Evolutionary conservation across 1,284 basidiomycete species (phyloP), one percentile per base, ranked within the genome.

Genomic region (Marasmius sp.): DNA sequence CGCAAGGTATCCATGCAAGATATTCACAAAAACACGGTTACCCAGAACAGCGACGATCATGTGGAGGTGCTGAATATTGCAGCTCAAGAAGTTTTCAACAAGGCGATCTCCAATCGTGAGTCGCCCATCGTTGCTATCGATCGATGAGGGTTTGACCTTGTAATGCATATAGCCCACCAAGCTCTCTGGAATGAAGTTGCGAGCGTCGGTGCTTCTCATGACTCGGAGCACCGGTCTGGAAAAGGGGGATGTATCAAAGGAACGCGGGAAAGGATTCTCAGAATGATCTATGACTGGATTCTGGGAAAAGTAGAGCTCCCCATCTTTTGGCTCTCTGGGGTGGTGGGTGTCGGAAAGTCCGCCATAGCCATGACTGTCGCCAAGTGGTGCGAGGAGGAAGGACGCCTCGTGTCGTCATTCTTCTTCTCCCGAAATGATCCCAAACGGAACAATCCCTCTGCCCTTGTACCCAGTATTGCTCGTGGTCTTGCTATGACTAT

Each of bases 291-390:
- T 3, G 7, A 47, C 12, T 69, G 68, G 67, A 45, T 63, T 7
- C 14, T 38, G 10, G 14, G 34, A 11, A 39, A 39, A 27, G 43
- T 41, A 2, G 33, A 52, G n/a, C 53, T 57, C 20, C 50, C 56
- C 0, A n/a, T 67, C 39, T 62, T 61, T 20, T 68, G 62, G 65
- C 55, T 69, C 12, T 54, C 60, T 43, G 67, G 68, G 7, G 41
- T 50, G 3, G 65, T 64, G 9, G 68, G 68, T 4, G 34, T 34
- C 10, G 68, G 67, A 6, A 69, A 69, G 50, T 66, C 67, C 0
- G 54, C 68, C 6, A 64, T 69, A 7, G 67, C 68, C 0, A 65
- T 61, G 18, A 67, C 64, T 1, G 45, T 69, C 16, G 64, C 65
- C 12, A 38, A 66, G n/a, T 36, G 41, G 16, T 63, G 39, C 14